These are phyloP conservation scores for Bimuria novae-zelandiae DNA, from an alignment of 2,329 filamentous ascomycete species.

Conservation along the genomic window DNA sequence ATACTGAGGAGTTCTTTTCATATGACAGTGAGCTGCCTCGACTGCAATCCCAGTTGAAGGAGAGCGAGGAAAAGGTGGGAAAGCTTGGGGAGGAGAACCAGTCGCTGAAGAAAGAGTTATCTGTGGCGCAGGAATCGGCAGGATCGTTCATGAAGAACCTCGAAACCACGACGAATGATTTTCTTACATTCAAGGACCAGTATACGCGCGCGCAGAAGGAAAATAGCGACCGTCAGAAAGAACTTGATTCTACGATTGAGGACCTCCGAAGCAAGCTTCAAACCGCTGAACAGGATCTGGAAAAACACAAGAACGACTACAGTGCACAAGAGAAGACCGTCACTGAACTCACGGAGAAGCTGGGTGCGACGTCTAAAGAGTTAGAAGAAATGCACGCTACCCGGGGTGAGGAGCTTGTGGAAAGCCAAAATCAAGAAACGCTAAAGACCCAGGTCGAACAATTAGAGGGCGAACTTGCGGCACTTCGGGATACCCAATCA, in stretches of 20 bases:
- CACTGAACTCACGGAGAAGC: slow-evolving; percentile 35
- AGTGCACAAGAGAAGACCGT: slow-evolving; percentile 50
- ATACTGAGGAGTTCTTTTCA: slow-evolving; percentile 83
- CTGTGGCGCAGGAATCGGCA: slow-evolving; percentile 69
- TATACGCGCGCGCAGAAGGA: slow-evolving; percentile 51
- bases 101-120: slow-evolving; percentile 70
- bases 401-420: slow-evolving; percentile 36
- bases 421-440: slow-evolving; percentile 32
- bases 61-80: slow-evolving; percentile 72
- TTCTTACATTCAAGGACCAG: slow-evolving; percentile 60
- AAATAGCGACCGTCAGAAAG: slow-evolving; percentile 34
- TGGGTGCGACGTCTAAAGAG: slow-evolving; percentile 48
- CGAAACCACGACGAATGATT: slow-evolving; percentile 68
- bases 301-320: slow-evolving; percentile 47
- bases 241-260: slow-evolving; percentile 31
- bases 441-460: slow-evolving; percentile 35
- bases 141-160: slow-evolving; percentile 59
- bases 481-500: slow-evolving; percentile 34
- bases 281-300: slow-evolving; percentile 52
- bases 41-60: slow-evolving; percentile 73
- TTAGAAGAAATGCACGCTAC: slow-evolving; percentile 53
- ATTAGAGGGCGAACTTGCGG: slow-evolving; percentile 37
- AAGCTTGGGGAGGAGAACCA: slow-evolving; percentile 71
- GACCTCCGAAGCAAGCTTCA: slow-evolving; percentile 37
- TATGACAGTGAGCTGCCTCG: slow-evolving; percentile 86